Evolutionary conservation across 352 stramenopile species (phyloP).

Genomic region (Globisporangium carolinianum): DNA sequence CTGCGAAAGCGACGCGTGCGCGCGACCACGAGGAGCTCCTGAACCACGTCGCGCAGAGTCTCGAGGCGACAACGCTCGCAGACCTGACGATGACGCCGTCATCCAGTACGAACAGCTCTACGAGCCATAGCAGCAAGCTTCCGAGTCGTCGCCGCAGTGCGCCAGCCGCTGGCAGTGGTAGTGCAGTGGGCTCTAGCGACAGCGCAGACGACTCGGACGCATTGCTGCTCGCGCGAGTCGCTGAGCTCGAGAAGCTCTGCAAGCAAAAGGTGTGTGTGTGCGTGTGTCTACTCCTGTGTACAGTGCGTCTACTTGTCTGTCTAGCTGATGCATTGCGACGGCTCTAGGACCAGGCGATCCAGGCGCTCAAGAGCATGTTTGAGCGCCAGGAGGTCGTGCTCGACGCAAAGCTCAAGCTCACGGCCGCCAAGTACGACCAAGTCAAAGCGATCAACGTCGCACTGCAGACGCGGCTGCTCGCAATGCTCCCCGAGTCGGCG

Average conservation of each 20-base stretch:
- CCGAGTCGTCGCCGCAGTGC: conserved; percentile 8
- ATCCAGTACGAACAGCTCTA: conserved; percentile 6
- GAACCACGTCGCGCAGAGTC: conserved; percentile 34
- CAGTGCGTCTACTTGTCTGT: not conserved
- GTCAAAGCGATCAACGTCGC: conserved; percentile 76
- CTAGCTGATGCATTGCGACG: not conserved
- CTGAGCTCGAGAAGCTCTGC: conserved; percentile 60
- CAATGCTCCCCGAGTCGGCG: conserved; percentile 30
- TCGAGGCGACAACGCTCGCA: conserved; percentile 26
- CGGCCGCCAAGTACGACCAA: conserved; percentile 70
- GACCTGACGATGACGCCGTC: conserved; percentile 5
- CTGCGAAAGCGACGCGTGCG: conserved; percentile 20
- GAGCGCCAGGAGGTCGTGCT: conserved; percentile 63
- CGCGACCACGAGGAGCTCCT: conserved; percentile 52
- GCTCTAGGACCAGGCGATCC: conserved; percentile 59
- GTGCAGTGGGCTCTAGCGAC: not conserved
- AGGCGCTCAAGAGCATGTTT: conserved; percentile 53
- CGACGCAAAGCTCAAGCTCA: conserved; percentile 63
- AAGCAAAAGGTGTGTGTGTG: conserved; percentile 58
- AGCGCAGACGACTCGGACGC: conserved; percentile 12
- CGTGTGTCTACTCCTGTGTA: not conserved
- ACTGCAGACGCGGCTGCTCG: conserved; percentile 62
- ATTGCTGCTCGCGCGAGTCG: conserved; percentile 25
- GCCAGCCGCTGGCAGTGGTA: conserved; percentile 3
- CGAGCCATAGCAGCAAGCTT: not conserved